Conservation (phyloP, 495 filamentous ascomycete species). For the Podospora appendiculata region DNA sequence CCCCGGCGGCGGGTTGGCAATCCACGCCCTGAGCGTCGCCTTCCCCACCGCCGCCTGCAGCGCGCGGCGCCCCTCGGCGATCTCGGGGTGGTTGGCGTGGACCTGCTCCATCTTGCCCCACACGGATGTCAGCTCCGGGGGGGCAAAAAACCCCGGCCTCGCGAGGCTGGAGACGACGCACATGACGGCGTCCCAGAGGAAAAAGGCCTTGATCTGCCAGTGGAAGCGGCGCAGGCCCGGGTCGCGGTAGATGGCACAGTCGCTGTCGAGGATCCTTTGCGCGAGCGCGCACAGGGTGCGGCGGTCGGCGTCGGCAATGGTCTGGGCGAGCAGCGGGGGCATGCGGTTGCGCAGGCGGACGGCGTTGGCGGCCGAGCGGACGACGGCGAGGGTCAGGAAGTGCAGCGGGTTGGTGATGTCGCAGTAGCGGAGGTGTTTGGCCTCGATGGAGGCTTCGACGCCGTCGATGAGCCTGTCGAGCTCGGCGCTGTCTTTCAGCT, state of each 20-base stretch:
- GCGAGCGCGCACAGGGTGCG: conserved; percentile 4
- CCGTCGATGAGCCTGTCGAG: neutral
- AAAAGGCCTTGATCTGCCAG: conserved; percentile 10
- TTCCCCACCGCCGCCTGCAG: conserved; percentile 4
- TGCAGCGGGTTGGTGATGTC: conserved; percentile 12
- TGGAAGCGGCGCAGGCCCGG: neutral
- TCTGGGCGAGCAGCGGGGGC: neutral
- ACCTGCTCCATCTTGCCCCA: conserved; percentile 8
- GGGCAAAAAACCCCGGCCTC: no score
- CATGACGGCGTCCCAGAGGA: neutral
- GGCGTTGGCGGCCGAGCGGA: conserved; percentile 6
- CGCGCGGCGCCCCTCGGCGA: conserved; percentile 3
- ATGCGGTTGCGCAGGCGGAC: conserved; percentile 7
- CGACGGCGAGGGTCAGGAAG: conserved; percentile 5
- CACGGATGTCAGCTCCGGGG: neutral
- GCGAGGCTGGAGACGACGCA: neutral
- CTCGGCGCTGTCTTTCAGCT: neutral
- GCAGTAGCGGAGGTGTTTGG: conserved; percentile 11
- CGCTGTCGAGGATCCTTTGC: conserved; percentile 9
- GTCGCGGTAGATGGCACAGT: conserved; percentile 2
- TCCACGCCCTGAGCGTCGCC: conserved; percentile 10
- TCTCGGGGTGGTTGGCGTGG: conserved; percentile 3
- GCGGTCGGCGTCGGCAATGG: neutral
- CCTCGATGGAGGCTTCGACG: conserved; percentile 8
- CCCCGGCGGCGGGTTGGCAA: neutral